A percentile compares a stretch with the other conserved stretches of the same genome.
These are phyloP conservation scores for Chaetoceros tenuissimus DNA, from an alignment of 108 stramenopile species.

Conservation along the genomic window DNA sequence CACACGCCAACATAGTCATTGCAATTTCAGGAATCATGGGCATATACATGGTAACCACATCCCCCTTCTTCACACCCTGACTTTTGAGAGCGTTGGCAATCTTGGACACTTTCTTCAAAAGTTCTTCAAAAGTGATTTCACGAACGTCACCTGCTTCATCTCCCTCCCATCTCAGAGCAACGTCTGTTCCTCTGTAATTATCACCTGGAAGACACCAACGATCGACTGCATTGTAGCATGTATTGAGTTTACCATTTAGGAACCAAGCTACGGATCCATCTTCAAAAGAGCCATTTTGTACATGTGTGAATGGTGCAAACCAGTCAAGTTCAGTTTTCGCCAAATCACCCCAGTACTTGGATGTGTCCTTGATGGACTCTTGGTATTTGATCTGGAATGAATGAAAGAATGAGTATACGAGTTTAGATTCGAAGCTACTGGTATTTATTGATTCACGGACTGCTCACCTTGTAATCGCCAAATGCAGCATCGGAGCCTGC, in stretches of 20 bases:
- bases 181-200: constrained; percentile 27
- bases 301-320: constrained; percentile 31
- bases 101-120: constrained; percentile 45
- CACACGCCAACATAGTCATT: constrained; percentile 82
- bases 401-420: background rate
- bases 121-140: constrained; percentile 56
- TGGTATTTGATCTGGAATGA: constrained; percentile 4
- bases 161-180: constrained; percentile 82
- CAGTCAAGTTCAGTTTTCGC: constrained; percentile 34
- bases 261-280: constrained; percentile 71
- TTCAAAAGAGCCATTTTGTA: constrained; percentile 24
- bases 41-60: constrained; percentile 83
- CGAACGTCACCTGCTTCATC: constrained; percentile 52
- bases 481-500: background rate
- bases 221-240: constrained; percentile 64
- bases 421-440: background rate
- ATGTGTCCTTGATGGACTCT: constrained; percentile 21
- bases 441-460: background rate
- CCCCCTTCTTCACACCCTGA: constrained; percentile 54
- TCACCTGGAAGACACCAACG: constrained; percentile 30
- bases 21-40: constrained; percentile 88
- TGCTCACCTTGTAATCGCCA: background rate
- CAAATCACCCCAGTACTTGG: constrained; percentile 29
- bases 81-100: constrained; percentile 72
- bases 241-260: constrained; percentile 54